Conservation (phyloP, 768 basidiomycete species). For the Pleurotus eryngii region DNA sequence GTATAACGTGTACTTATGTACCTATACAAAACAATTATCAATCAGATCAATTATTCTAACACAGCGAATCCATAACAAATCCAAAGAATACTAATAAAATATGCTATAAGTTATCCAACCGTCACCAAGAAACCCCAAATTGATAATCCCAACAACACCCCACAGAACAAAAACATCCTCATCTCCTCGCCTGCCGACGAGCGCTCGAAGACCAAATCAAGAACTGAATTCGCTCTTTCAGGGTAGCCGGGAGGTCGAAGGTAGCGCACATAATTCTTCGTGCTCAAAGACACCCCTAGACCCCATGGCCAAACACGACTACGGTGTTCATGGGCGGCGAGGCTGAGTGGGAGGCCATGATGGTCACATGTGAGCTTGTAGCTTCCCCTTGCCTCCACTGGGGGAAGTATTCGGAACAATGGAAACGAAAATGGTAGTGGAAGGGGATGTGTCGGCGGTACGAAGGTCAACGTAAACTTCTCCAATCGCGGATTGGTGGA, state of each 20-base stretch:
- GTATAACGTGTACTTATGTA: too few species aligned
- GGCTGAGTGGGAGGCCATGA: slow-evolving; percentile 59
- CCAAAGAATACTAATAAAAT: too few species aligned
- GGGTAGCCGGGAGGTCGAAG: slow-evolving; percentile 38
- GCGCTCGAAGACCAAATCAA: slow-evolving; percentile 49
- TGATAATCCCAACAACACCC: slow-evolving; percentile 46
- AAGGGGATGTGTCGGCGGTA: slow-evolving; percentile 50
- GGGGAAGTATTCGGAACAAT: slow-evolving; percentile 38
- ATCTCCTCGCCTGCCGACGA: slow-evolving; percentile 69
- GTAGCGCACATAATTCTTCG: slow-evolving; percentile 33
- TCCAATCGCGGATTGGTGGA: slow-evolving; percentile 64
- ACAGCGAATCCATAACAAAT: too few species aligned
- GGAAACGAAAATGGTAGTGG: slow-evolving; percentile 44
- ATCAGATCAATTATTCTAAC: too few species aligned
- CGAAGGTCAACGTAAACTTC: slow-evolving; percentile 62
- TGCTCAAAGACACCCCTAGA: slow-evolving; percentile 35
- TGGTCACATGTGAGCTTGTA: slow-evolving; percentile 58
- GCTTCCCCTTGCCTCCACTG: slow-evolving; percentile 44
- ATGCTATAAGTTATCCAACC: neutral
- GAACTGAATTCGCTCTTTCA: slow-evolving; percentile 34
- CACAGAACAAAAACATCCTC: slow-evolving; percentile 54
- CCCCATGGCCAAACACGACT: slow-evolving; percentile 47
- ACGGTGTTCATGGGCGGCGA: slow-evolving; percentile 49
- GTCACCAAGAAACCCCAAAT: slow-evolving; percentile 41
- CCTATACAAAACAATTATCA: too few species aligned